Evolutionary conservation across 2,329 filamentous ascomycete genomes (phyloP).

Genomic region (Lachnellula hyalina): DNA sequence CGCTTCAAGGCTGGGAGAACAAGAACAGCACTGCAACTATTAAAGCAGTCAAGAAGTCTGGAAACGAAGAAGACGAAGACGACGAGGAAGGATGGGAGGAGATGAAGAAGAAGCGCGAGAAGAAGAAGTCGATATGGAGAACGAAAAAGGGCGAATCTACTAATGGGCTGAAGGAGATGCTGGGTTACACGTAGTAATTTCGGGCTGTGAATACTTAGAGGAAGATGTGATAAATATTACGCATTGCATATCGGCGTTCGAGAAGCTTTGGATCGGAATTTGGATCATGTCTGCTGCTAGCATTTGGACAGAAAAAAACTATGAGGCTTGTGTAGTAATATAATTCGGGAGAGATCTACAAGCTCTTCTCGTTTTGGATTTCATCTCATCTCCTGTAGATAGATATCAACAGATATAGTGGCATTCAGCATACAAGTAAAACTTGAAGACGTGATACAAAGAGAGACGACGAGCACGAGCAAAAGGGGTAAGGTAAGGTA

Average conservation of each 20-base stretch:
- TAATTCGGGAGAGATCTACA: conserved; percentile 1
- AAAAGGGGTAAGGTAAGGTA: too few species aligned
- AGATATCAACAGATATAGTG: too few species aligned
- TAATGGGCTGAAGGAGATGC: conserved; percentile 29
- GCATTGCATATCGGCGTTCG: conserved; percentile 26
- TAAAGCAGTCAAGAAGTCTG: conserved; percentile 37
- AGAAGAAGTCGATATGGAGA: conserved; percentile 62
- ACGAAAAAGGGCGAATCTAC: conserved; percentile 45
- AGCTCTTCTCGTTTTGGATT: too few species aligned
- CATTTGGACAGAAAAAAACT: conserved; percentile 2
- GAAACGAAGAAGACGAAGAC: conserved; percentile 50
- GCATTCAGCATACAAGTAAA: too few species aligned
- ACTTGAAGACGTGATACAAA: too few species aligned
- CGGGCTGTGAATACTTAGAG: conserved; percentile 13
- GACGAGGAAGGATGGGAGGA: conserved; percentile 66
- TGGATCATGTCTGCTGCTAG: conserved; percentile 9
- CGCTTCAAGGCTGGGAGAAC: conserved; percentile 26
- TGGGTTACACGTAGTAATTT: conserved; percentile 24
- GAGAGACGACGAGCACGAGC: too few species aligned
- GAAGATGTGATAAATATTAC: conserved; percentile 11
- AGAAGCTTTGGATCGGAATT: conserved; percentile 19
- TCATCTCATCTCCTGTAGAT: too few species aligned
- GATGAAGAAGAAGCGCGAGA: conserved; percentile 64
- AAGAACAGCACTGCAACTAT: conserved; percentile 38
- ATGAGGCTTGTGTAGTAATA: conserved; percentile 14